These are phyloP conservation scores for Boletus rufocinnamomeus DNA, from an alignment of 768 basidiomycete species.

Conservation along the genomic window DNA sequence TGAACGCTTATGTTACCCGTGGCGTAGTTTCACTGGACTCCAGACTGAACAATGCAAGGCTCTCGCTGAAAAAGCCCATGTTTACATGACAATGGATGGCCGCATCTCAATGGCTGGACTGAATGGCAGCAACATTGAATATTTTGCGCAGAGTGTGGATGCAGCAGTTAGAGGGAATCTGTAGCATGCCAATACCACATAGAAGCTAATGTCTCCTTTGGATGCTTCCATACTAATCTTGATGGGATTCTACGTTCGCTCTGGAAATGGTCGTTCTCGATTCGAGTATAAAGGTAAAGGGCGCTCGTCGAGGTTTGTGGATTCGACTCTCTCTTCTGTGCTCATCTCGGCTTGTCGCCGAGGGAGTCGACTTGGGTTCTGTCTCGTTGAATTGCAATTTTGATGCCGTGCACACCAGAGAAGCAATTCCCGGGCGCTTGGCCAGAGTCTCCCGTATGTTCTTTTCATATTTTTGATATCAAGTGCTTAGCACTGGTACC, in stretches of 20 bases:
- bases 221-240: conserved; percentile 28
- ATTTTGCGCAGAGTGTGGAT: conserved; percentile 87
- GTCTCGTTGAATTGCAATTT: conserved; percentile 20
- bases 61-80: conserved; percentile 84
- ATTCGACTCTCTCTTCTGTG: conserved; percentile 4
- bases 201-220: conserved; percentile 22
- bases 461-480: not conserved
- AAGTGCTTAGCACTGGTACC: not conserved
- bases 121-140: conserved; percentile 80
- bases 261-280: conserved; percentile 15
- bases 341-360: not conserved
- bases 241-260: conserved; percentile 17
- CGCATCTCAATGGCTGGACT: conserved; percentile 94
- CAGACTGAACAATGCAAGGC: conserved; percentile 75
- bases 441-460: conserved; percentile 26
- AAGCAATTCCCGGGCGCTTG: conserved; percentile 28
- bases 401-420: conserved; percentile 23
- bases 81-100: conserved; percentile 94
- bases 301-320: conserved; percentile 18
- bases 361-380: too few species aligned
- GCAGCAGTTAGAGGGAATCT: conserved; percentile 78
- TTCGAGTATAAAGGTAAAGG: conserved; percentile 21
- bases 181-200: conserved; percentile 42
- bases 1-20: conserved; percentile 5
- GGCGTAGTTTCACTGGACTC: conserved; percentile 79